Conservation (phyloP, 495 filamentous ascomycete genomes). For the Articulospora tetracladia region DNA sequence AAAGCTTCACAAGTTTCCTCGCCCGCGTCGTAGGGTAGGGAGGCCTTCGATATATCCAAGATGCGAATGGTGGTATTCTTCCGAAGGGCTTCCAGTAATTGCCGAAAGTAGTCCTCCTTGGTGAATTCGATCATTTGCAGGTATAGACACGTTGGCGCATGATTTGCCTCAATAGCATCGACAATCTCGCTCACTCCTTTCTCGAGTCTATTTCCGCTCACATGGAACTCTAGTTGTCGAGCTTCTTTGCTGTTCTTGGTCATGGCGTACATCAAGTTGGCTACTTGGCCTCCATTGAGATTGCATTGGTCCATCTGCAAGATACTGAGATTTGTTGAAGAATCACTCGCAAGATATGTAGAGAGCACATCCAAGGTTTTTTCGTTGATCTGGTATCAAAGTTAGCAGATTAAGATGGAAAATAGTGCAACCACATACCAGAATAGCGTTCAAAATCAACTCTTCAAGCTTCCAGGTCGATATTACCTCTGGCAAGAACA, state of each 20-base stretch:
- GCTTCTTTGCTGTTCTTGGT: conserved; percentile 40
- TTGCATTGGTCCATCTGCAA: conserved; percentile 76
- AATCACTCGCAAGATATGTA: conserved; percentile 56
- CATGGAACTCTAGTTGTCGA: conserved; percentile 68
- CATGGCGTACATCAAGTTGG: conserved; percentile 76
- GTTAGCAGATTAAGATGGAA: conserved; percentile 4
- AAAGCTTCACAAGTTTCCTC: conserved; percentile 71
- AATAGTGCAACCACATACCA: conserved; percentile 37
- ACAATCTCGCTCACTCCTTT: conserved; percentile 62
- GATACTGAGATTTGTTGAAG: conserved; percentile 61
- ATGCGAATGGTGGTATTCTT: conserved; percentile 68
- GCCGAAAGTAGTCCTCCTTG: conserved; percentile 69
- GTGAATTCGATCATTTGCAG: conserved; percentile 85
- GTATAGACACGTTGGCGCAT: conserved; percentile 67
- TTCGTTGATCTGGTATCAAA: conserved; percentile 40
- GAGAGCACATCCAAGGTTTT: conserved; percentile 57
- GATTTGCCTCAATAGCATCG: conserved; percentile 57
- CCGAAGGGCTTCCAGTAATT: conserved; percentile 67
- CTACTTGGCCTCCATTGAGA: conserved; percentile 72
- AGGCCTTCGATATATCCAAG: conserved; percentile 86
- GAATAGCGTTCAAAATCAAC: conserved; percentile 61
- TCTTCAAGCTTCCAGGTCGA: conserved; percentile 75
- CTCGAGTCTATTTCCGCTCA: conserved; percentile 81
- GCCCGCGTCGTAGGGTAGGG: conserved; percentile 74
- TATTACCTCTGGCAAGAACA: conserved; percentile 63